Conservation (phyloP, 2,329 filamentous ascomycete species). For the Paraphoma chrysanthemicola region DNA sequence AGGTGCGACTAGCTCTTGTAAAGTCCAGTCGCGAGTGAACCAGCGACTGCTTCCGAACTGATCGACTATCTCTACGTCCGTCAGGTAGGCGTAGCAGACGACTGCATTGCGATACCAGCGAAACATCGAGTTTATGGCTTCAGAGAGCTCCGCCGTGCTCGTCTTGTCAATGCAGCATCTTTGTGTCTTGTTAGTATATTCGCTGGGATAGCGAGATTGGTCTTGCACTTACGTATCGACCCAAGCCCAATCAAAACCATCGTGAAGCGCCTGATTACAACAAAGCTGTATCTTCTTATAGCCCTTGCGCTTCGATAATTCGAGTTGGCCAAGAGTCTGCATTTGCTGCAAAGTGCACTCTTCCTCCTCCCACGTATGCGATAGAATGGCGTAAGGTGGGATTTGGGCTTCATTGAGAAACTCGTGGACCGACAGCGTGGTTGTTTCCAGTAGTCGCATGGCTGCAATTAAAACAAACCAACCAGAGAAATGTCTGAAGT, state of each 20-base stretch:
- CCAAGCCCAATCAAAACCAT: not conserved
- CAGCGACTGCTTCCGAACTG: slow-evolving; percentile 15
- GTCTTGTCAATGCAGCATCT: not conserved
- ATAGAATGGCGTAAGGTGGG: slow-evolving; percentile 7
- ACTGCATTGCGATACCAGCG: slow-evolving; percentile 10
- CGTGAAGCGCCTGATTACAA: not conserved
- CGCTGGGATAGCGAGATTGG: not conserved
- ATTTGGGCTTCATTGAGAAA: not conserved
- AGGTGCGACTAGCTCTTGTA: slow-evolving; percentile 23
- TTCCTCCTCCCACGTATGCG: slow-evolving; percentile 7
- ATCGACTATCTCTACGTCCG: not conserved
- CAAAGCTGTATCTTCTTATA: not conserved
- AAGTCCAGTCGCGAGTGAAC: slow-evolving; percentile 21
- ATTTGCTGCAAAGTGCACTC: not conserved
- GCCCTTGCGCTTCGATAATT: not conserved
- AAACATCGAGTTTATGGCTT: slow-evolving; percentile 28
- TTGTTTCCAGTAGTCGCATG: not conserved
- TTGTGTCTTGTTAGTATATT: not conserved
- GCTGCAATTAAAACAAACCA: no score
- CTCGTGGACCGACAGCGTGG: not conserved
- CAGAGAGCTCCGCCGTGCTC: slow-evolving; percentile 10
- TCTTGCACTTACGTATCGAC: not conserved
- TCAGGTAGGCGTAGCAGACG: slow-evolving; percentile 13
- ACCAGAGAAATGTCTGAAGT: no score
- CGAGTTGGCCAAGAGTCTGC: not conserved